A percentile compares a stretch with the other conserved stretches of the same genome.
These are phyloP conservation scores for Coleophoma cylindrospora DNA, from an alignment of 2,329 filamentous ascomycete genomes.

Conservation along the genomic window DNA sequence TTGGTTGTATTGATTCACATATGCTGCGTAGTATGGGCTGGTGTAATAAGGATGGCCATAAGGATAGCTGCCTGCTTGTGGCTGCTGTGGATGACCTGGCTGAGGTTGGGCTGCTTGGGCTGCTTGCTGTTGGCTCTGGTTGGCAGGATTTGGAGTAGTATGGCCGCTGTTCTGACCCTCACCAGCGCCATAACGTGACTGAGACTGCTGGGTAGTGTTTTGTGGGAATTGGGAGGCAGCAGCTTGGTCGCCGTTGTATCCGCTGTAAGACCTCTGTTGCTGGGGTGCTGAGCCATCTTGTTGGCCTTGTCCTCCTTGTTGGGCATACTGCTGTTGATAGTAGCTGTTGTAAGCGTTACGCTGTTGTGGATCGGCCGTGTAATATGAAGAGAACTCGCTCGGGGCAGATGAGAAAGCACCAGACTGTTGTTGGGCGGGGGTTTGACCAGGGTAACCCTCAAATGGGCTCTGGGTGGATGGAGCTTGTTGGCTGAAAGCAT, in stretches of 20 bases:
- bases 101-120: conserved; percentile 35
- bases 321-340: conserved; percentile 56
- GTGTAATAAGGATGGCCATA: conserved; percentile 55
- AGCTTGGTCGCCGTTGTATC: conserved; percentile 63
- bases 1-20: conserved; percentile 47
- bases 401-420: conserved; percentile 69
- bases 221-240: conserved; percentile 68
- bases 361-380: conserved; percentile 69
- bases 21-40: conserved; percentile 59
- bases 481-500: conserved; percentile 77
- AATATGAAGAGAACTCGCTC: conserved; percentile 80
- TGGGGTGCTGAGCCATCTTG: conserved; percentile 70
- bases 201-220: conserved; percentile 59
- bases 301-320: conserved; percentile 53
- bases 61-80: conserved; percentile 42
- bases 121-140: conserved; percentile 45
- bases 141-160: conserved; percentile 80
- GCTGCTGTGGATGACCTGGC: conserved; percentile 44
- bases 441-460: conserved; percentile 54
- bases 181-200: conserved; percentile 54
- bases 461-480: conserved; percentile 52
- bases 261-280: conserved; percentile 73
- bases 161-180: conserved; percentile 84
- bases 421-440: conserved; percentile 51
- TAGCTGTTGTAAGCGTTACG: conserved; percentile 73